Conservation (phyloP, 2,329 filamentous ascomycete genomes). For the Pseudonectria foliicola region DNA sequence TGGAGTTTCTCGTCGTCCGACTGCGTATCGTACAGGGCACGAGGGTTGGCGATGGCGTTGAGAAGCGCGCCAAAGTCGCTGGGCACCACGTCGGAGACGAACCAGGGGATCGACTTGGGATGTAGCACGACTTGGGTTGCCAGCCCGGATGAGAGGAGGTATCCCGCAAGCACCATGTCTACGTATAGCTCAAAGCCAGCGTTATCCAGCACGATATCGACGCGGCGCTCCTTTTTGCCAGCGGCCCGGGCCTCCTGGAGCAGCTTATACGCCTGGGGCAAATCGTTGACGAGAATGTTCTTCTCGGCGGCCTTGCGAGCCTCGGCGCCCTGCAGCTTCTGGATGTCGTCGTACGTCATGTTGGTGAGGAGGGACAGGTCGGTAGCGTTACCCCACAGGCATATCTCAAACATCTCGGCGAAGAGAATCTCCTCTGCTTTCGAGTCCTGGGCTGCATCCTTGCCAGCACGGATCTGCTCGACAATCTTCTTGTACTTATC, state of each 20-base stretch:
- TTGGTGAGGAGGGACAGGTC: conserved; percentile 87
- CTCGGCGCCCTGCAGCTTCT: conserved; percentile 86
- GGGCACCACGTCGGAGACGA: conserved; percentile 90
- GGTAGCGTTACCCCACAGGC: conserved; percentile 94
- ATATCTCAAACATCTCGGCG: conserved; percentile 90
- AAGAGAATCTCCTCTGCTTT: conserved; percentile 75
- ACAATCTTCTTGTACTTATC: conserved; percentile 70
- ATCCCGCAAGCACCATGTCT: conserved; percentile 85
- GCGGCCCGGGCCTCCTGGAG: conserved; percentile 58
- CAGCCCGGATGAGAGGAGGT: conserved; percentile 74
- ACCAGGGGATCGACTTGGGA: conserved; percentile 95
- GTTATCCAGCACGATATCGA: conserved; percentile 96
- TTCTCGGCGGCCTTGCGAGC: conserved; percentile 81
- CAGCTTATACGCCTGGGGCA: conserved; percentile 62
- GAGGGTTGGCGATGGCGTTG: conserved; percentile 68
- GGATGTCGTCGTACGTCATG: conserved; percentile 90
- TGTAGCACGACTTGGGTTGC: conserved; percentile 84
- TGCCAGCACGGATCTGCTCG: conserved; percentile 51
- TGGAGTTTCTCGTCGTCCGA: conserved; percentile 58
- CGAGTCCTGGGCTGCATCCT: conserved; percentile 47
- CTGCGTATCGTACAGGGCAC: conserved; percentile 68
- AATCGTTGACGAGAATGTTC: conserved; percentile 87
- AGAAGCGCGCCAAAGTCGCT: conserved; percentile 79
- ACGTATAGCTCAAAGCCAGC: conserved; percentile 97
- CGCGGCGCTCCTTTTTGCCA: conserved; percentile 61